Evolutionary conservation across 345 rosid species (phyloP).

Genomic region (Populus euphratica): DNA sequence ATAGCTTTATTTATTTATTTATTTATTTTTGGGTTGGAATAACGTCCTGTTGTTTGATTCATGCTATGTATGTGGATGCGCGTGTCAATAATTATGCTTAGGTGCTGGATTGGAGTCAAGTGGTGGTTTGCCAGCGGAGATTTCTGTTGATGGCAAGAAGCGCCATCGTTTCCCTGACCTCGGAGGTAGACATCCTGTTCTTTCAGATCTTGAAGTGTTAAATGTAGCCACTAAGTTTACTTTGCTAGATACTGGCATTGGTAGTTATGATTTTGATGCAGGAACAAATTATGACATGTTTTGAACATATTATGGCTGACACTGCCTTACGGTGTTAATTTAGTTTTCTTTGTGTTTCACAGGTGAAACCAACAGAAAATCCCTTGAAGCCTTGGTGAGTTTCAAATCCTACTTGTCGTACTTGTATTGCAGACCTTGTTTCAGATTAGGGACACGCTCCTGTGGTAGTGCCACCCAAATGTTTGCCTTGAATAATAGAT

Average conservation of each 20-base stretch:
- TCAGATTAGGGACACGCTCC: not conserved
- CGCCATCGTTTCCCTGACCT: conserved; percentile 51
- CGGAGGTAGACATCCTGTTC: conserved; percentile 37
- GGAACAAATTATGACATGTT: not conserved
- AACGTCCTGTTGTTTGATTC: not conserved
- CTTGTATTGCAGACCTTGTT: not conserved
- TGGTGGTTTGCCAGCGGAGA: conserved; percentile 34
- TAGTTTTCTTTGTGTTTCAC: conserved; percentile 15
- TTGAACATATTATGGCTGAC: not conserved
- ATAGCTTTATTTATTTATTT: not conserved
- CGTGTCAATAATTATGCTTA: not conserved
- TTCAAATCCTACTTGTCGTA: not conserved
- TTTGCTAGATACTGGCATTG: not conserved
- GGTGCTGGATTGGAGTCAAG: conserved; percentile 55
- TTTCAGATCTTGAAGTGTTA: not conserved
- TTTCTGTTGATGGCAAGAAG: conserved; percentile 38
- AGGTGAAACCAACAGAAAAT: conserved; percentile 72
- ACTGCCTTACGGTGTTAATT: not conserved
- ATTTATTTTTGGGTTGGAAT: not conserved
- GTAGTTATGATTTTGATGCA: not conserved
- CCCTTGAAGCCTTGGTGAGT: conserved; percentile 85
- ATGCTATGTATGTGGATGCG: not conserved
- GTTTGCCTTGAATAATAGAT: too few species aligned
- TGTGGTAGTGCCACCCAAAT: too few species aligned
- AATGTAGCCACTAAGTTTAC: not conserved